Evolutionary conservation across 805 yeast genomes (phyloP).

Genomic region (Schwanniomyces polymorphus): DNA sequence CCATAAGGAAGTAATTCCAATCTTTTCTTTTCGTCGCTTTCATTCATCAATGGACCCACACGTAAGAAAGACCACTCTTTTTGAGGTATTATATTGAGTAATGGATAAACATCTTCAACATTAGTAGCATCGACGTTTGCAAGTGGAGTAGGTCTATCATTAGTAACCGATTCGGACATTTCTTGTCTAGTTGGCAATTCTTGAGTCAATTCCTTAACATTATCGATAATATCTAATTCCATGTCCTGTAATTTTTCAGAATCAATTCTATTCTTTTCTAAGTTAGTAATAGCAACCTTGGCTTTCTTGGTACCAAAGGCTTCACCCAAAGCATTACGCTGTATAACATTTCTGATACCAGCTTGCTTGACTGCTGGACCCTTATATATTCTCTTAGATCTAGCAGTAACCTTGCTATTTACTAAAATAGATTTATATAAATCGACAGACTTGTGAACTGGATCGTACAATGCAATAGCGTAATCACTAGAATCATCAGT

Average conservation of each 20-base stretch:
- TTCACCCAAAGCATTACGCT: conserved; percentile 86
- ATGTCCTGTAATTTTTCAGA: conserved; percentile 72
- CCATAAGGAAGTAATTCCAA: conserved; percentile 62
- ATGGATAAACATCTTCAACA: conserved; percentile 80
- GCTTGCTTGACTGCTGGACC: conserved; percentile 68
- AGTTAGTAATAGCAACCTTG: conserved; percentile 79
- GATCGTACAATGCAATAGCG: conserved; percentile 77
- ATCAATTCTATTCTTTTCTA: conserved; percentile 83
- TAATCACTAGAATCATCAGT: conserved; percentile 46
- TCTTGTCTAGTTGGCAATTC: conserved; percentile 71
- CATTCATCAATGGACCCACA: conserved; percentile 60
- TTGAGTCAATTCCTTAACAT: conserved; percentile 67
- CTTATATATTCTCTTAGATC: conserved; percentile 51
- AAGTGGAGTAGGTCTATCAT: conserved; percentile 81
- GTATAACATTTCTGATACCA: conserved; percentile 49
- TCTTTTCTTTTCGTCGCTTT: conserved; percentile 45
- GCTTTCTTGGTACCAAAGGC: conserved; percentile 98
- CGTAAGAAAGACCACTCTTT: conserved; percentile 64
- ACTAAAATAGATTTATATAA: conserved; percentile 63
- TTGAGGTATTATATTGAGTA: conserved; percentile 67
- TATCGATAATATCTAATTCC: conserved; percentile 80
- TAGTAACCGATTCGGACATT: conserved; percentile 54
- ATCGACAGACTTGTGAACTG: conserved; percentile 60
- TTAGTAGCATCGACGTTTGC: conserved; percentile 76
- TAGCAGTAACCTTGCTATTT: conserved; percentile 62